Percentiles rank a stretch among this genome's conserved stretches.
These are phyloP conservation scores for Monosporascus cannonballus DNA, from an alignment of 2,329 filamentous ascomycete genomes.

Conservation along the genomic window DNA sequence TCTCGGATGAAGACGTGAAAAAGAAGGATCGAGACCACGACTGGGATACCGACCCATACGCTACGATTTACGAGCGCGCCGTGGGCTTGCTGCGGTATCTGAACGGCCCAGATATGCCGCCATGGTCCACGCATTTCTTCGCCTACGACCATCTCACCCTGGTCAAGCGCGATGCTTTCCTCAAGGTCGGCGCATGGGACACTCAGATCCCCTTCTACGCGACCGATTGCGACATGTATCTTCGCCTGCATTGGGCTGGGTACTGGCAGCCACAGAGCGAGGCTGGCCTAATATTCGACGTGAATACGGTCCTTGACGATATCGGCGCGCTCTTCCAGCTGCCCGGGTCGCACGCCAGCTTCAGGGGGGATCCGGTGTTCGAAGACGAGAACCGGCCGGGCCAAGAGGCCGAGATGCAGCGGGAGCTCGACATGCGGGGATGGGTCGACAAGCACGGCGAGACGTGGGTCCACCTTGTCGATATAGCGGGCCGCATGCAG, in stretches of 20 bases:
- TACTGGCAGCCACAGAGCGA: constrained; percentile 33
- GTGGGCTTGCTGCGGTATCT: constrained; percentile 26
- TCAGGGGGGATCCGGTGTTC: constrained; percentile 27
- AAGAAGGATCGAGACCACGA: constrained; percentile 30
- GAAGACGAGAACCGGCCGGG: constrained; percentile 12
- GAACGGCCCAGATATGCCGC: constrained; percentile 26
- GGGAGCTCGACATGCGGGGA: constrained; percentile 20
- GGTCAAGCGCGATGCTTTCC: constrained; percentile 38
- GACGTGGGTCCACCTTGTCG: constrained; percentile 29
- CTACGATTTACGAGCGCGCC: constrained; percentile 27
- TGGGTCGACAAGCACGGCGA: constrained; percentile 29
- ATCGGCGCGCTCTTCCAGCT: constrained; percentile 35
- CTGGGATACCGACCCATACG: constrained; percentile 28
- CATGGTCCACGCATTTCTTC: constrained; percentile 45
- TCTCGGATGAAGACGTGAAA: constrained; percentile 34
- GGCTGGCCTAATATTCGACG: constrained; percentile 35
- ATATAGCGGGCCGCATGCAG: constrained; percentile 25
- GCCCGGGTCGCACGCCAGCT: constrained; percentile 27
- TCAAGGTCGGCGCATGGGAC: constrained; percentile 41
- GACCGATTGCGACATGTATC: constrained; percentile 40
- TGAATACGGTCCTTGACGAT: constrained; percentile 35
- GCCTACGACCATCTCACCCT: constrained; percentile 43
- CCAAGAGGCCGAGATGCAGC: constrained; percentile 22
- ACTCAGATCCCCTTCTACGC: constrained; percentile 42
- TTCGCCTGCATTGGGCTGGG: constrained; percentile 34